Conservation (phyloP, 1,284 basidiomycete genomes). For the Veloporphyrellus conicus region DNA sequence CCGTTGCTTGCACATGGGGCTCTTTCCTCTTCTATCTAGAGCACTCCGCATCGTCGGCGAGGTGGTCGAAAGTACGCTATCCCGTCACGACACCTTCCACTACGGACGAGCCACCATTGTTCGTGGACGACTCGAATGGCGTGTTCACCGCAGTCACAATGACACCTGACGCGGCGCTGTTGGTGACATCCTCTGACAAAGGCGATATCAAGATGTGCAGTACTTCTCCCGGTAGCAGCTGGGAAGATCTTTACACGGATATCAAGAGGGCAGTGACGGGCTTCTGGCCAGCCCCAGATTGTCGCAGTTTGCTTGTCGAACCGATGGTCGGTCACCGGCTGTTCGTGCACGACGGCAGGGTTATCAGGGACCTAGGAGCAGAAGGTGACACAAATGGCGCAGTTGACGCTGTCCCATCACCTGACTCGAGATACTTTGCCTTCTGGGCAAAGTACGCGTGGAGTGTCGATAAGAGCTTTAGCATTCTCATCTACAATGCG, state of each 20-base stretch:
- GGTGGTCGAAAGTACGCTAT: slow-evolving; percentile 9
- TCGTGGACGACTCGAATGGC: not conserved
- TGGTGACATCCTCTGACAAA: slow-evolving; percentile 9
- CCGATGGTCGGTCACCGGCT: slow-evolving; percentile 12
- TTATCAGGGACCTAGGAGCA: slow-evolving; percentile 15
- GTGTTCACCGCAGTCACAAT: slow-evolving; percentile 6
- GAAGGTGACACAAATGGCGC: slow-evolving; percentile 12
- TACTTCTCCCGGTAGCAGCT: slow-evolving; percentile 6
- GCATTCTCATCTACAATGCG: slow-evolving; percentile 19
- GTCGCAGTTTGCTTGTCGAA: slow-evolving; percentile 14
- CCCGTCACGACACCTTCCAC: slow-evolving; percentile 4
- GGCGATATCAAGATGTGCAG: slow-evolving; percentile 16
- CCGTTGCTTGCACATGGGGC: slow-evolving; percentile 3
- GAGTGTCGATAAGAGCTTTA: slow-evolving; percentile 17
- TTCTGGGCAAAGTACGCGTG: slow-evolving; percentile 21
- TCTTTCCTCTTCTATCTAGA: slow-evolving; percentile 9
- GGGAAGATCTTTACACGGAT: slow-evolving; percentile 5
- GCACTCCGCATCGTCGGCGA: not conserved
- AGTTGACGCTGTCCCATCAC: slow-evolving; percentile 14
- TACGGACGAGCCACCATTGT: slow-evolving; percentile 14
- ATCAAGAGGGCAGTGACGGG: not conserved
- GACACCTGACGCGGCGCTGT: slow-evolving; percentile 7
- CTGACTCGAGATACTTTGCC: slow-evolving; percentile 22
- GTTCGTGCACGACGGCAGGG: slow-evolving; percentile 1
- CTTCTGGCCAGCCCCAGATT: slow-evolving; percentile 17